Base-by-base conservation (phyloP, 2,329 filamentous ascomycete genomes). In the Biscogniauxia sp. region DNA sequence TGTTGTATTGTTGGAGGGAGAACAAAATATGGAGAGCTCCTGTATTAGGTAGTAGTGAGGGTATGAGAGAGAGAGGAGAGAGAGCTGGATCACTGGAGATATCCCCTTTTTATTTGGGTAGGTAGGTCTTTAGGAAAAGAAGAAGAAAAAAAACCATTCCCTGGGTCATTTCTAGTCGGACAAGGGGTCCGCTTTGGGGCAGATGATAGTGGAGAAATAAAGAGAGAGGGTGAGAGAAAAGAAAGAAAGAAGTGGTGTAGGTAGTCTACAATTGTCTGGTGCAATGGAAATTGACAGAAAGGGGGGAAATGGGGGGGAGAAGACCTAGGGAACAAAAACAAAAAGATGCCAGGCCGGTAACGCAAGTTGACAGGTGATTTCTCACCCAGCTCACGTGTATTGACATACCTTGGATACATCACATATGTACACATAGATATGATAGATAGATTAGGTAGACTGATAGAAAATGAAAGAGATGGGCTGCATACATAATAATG, bases 151-250 rank as follows among this genome's bases (percentile, higher is more conserved):
- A 32, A 32, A 45, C 4, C 6, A 45, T 45, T n/a, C 37, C 37
- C 37, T 45, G 37, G 37, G 11, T 45, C 15, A 15, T n/a, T n/a
- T 45, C 37, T 45, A n/a, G 15, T n/a, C 15, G 37, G 37, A 45
- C 37, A 45, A 45, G 37, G 57, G 55, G 57, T 55, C 58, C 57
- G 55, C 61, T 60, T 61, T 62, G 61, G 61, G 54, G 63, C 61
- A 63, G 61, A 63, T 60, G 60, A 66, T 62, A 55, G 67, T 67
- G 67, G 66, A 59, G 67, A 61, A 61, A 55, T 51, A 51, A 59
- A 59, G 64, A 56, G 56, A 55, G 56, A 32, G 28, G 11, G 28
- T 5, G 11, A 32, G 11, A 32, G 11, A 32, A 32, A 32, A 32
- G 28, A 32, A 32, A 32, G 28, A 32, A 9, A 32, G 28, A 13